Evolutionary conservation across 2,329 filamentous ascomycete genomes (phyloP), one percentile per base, ranked within the genome.

Genomic region (Lachnellula suecica): DNA sequence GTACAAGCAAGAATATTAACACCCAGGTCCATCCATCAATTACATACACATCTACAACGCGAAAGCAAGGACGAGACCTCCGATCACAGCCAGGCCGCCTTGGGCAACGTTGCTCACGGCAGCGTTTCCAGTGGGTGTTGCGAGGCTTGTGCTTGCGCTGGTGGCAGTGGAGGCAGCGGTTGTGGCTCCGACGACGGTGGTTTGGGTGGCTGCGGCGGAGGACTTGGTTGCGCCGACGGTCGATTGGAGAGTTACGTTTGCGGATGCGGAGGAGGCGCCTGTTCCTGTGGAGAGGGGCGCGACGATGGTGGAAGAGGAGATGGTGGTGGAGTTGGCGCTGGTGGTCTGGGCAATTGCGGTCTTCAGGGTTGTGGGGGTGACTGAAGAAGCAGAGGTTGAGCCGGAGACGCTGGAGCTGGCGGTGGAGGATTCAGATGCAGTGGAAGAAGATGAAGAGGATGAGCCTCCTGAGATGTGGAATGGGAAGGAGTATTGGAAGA

Each of bases 401-500:
- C 47, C 20, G 13, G 47, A 42, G 11, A 45, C 23, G 24, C 25
- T 20, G 24, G 50, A 31, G 48, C 35, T 23, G 25, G 42, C 34
- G 17, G 40, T 23, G 17, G 54, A 42, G 31, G n/a, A 49, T 51
- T 13, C 15, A 17, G 43, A 51, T 1, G 51, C 50, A 8, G 44
- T 42, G 35, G 42, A 25, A 9, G 52, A 50, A 31, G 53, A 49
- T 23, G 51, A 45, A n/a, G 45, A 35, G 34, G 42, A 25, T 20
- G 48, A 13, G 31, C 47, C 47, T 11, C 54, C 56, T 8, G 49
- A 42, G 47, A 69, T 62, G 49, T 60, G 56, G 65, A 87, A 87
- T 61, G 81, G 81, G 72, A 77, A 78, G 51, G 80, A 83, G 76
- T 79, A 85, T 76, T 86, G 82, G 76, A 81, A 82, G 65, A 76